These are phyloP conservation scores for Suillus clintonianus DNA, from an alignment of 768 basidiomycete species.

Conservation along the genomic window DNA sequence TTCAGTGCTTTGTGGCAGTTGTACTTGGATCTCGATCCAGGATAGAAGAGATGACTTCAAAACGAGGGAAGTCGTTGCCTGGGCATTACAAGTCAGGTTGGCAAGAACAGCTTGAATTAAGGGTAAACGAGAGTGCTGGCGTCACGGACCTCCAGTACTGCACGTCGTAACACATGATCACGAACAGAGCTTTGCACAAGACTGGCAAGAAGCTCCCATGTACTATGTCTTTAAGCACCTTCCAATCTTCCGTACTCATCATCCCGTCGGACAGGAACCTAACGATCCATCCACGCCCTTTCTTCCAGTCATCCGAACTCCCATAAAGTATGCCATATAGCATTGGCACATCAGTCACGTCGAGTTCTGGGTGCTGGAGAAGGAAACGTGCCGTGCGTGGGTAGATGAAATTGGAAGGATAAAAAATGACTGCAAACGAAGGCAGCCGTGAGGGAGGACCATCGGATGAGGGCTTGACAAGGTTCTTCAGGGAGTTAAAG, in stretches of 20 bases:
- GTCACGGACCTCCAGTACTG: constrained; percentile 65
- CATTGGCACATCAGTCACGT: constrained; percentile 85
- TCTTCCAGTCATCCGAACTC: constrained; percentile 75
- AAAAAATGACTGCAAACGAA: constrained; percentile 82
- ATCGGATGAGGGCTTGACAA: constrained; percentile 42
- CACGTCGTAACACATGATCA: constrained; percentile 53
- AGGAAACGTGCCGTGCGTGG: constrained; percentile 86
- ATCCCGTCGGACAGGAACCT: constrained; percentile 82
- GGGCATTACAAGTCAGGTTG: constrained; percentile 67
- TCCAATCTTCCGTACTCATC: constrained; percentile 77
- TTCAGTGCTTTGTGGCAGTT: constrained; percentile 31
- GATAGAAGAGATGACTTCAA: constrained; percentile 70
- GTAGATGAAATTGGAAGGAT: constrained; percentile 87
- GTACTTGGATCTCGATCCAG: constrained; percentile 82
- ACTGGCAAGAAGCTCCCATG: constrained; percentile 86
- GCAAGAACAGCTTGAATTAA: constrained; percentile 40
- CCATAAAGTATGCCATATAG: constrained; percentile 88
- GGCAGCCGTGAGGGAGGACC: constrained; percentile 61
- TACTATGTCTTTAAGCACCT: constrained; percentile 78
- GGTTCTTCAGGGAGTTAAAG: constrained; percentile 63
- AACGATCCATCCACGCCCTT: constrained; percentile 89
- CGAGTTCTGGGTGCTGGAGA: constrained; percentile 83
- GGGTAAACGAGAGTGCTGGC: not conserved
- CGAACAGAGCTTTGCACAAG: constrained; percentile 67
- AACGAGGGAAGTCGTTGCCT: constrained; percentile 71